Conservation (phyloP, 192 early-diverging fungal species). For the Geranomyces michiganensis region DNA sequence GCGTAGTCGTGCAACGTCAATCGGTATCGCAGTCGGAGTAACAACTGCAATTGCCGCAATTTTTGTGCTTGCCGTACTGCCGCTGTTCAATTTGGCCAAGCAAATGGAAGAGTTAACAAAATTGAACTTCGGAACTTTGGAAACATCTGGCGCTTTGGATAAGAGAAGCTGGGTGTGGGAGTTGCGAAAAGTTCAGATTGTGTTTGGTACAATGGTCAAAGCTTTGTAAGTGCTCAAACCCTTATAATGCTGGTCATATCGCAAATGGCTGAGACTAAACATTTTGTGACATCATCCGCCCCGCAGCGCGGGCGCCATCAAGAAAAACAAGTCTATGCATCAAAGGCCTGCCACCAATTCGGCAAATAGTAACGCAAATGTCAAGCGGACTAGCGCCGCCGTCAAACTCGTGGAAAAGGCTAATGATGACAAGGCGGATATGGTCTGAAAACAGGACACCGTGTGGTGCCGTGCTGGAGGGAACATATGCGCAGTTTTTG, state of each 20-base stretch:
- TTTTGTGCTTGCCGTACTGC: slow-evolving; percentile 8
- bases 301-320: not conserved
- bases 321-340: not conserved
- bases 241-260: too few species aligned
- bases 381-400: too few species aligned
- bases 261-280: too few species aligned
- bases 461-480: too few species aligned
- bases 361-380: too few species aligned
- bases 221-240: too few species aligned
- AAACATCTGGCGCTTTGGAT: not conserved
- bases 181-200: not conserved
- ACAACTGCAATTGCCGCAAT: not conserved
- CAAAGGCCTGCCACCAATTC: too few species aligned
- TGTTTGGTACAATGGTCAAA: not conserved
- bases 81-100: not conserved
- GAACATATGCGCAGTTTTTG: too few species aligned
- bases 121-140: slow-evolving; percentile 19
- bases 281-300: too few species aligned
- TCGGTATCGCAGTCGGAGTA: slow-evolving; percentile 15
- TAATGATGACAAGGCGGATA: too few species aligned
- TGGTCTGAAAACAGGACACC: too few species aligned
- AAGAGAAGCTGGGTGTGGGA: slow-evolving; percentile 2
- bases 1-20: not conserved
- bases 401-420: too few species aligned
- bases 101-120: slow-evolving; percentile 16